Percentiles rank a stretch among this genome's conserved stretches.
These are phyloP conservation scores for Beta corolliflora DNA, from an alignment of 179 eudicot species.

Conservation along the genomic window DNA sequence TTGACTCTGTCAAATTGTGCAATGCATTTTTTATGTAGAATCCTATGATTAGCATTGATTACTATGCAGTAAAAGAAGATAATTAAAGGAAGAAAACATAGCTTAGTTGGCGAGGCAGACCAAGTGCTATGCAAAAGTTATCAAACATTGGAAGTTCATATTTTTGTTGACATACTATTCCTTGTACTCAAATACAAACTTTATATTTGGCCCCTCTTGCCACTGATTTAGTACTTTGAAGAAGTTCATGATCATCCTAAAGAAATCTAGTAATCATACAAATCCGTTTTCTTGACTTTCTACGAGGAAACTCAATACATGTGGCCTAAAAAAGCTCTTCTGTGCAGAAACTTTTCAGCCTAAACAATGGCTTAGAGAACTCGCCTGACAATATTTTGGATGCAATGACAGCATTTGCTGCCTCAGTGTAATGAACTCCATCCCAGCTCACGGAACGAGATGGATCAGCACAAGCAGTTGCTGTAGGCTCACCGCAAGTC, in stretches of 20 bases:
- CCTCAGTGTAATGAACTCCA: conserved; percentile 91
- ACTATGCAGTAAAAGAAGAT: too few species aligned
- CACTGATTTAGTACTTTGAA: background rate
- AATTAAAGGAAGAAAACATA: too few species aligned
- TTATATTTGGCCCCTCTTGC: background rate
- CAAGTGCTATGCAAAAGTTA: too few species aligned
- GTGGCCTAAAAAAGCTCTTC: background rate
- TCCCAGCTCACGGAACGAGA: conserved; percentile 80
- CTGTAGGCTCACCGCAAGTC: conserved; percentile 68
- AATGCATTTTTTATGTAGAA: too few species aligned
- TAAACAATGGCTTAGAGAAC: conserved; percentile 42
- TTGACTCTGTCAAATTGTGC: too few species aligned
- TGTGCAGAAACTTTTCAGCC: conserved; percentile 27
- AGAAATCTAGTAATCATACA: background rate
- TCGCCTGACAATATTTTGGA: conserved; percentile 69
- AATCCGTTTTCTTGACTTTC: background rate
- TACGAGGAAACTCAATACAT: background rate
- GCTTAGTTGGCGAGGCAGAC: too few species aligned
- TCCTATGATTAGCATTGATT: too few species aligned
- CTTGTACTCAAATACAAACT: too few species aligned
- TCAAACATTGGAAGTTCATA: too few species aligned
- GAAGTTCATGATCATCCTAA: background rate
- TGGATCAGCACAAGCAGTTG: conserved; percentile 60
- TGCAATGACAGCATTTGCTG: conserved; percentile 74
- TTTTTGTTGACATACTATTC: too few species aligned